A percentile compares a stretch with the other conserved stretches of the same genome.
Evolutionary conservation across 2,329 filamentous ascomycete species (phyloP).

Genomic region (Bipolaris oryzae): DNA sequence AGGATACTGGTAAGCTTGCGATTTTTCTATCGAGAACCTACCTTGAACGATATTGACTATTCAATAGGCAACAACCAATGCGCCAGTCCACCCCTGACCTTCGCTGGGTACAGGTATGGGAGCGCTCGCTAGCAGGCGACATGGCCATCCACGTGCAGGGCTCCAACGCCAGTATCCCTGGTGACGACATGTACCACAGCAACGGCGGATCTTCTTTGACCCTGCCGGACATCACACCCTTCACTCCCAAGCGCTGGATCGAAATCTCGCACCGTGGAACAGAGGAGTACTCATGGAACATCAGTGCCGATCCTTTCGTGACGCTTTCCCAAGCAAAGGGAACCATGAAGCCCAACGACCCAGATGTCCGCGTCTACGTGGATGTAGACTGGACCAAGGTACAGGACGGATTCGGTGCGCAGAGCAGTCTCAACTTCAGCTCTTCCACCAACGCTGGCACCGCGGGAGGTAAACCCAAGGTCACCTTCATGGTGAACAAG

Average conservation of each 20-base stretch:
- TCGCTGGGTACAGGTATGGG: conserved; percentile 63
- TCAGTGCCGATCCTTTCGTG: conserved; percentile 47
- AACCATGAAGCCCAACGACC: conserved; percentile 36
- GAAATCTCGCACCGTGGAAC: conserved; percentile 47
- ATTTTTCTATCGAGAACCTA: not conserved
- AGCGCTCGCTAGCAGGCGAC: conserved; percentile 65
- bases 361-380: conserved; percentile 47
- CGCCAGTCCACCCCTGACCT: conserved; percentile 68
- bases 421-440: conserved; percentile 43
- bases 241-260: conserved; percentile 44
- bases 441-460: conserved; percentile 49
- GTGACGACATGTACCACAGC: conserved; percentile 67
- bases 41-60: conserved; percentile 1
- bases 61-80: conserved; percentile 72
- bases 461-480: conserved; percentile 35
- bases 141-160: conserved; percentile 69
- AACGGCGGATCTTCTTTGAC: conserved; percentile 50
- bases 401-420: conserved; percentile 32
- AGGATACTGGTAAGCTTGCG: conserved; percentile 49
- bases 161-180: conserved; percentile 69
- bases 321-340: conserved; percentile 42
- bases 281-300: conserved; percentile 42
- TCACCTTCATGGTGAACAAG: conserved; percentile 45
- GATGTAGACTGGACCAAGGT: conserved; percentile 45
- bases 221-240: conserved; percentile 42